Base-by-base conservation (phyloP, 169 alveolate species). In the Plasmodium inui region DNA sequence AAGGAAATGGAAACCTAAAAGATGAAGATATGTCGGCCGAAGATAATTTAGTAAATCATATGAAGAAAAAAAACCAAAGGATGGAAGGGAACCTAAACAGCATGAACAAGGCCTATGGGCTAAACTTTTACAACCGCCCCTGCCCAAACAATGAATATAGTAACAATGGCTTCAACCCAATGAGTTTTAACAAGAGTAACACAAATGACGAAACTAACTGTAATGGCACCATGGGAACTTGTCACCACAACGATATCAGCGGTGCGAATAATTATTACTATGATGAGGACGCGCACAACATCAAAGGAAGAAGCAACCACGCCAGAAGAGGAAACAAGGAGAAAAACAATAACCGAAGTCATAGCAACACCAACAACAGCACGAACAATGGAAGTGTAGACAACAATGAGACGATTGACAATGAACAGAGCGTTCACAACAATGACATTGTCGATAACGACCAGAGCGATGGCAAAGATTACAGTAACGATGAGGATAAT, bases 321-420 rank as follows among this genome's bases (percentile, higher is more conserved):
- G 57, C 26, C 19, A 28, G 57, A 14, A 70, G 71, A 26, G 55
- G 70, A 17, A 39, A 28, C 39, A 83, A 17, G 19, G 67, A 39
- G 0, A 83, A 83, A 0, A 67, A 70, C 50, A 71, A 70, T 83
- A 83, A 37, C 50, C 39, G 74, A 39, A 83, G 39, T 22, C 83
- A 83, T 30, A 83, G 82, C 50, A 82, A 82, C 12, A 30, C 91
- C 9, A 57, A 55, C 72, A 55, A 30, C 26, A 57, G 81, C 32
- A 82, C 81, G 79, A 82, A 82, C 57, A 82, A 19, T 82, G 83
- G 46, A 22, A 32, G 46, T 70, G 50, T 83, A 7, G 82, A 83
- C 34, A 83, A 83, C 32, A 83, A 83, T 53, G 53, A 19, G 17
- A 70, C 72, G 0, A 83, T 19, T 70, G 82, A 37, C 73, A 70